Percentiles rank a stretch among this genome's conserved stretches.
phyloP scores from a whole-genome alignment of 1,139 yeast genomes.

The Zhuliangozyma blackwelliae region DNA sequence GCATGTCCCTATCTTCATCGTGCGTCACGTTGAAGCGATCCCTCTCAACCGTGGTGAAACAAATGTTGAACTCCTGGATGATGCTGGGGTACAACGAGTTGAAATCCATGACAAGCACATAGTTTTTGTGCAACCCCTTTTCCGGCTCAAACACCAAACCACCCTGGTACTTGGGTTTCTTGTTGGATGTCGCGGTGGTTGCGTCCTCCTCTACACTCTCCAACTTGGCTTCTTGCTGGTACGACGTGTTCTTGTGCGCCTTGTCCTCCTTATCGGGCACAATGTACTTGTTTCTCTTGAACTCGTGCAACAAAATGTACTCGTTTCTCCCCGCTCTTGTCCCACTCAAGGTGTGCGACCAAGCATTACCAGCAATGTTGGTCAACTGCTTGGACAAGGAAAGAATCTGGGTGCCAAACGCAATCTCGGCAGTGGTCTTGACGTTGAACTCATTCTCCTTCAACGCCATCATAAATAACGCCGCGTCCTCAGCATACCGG shows the following conservation, averaged over 20 bases:
- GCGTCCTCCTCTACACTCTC: slow-evolving; percentile 45
- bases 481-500: slow-evolving; percentile 64
- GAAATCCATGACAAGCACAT: slow-evolving; percentile 94
- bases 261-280: slow-evolving; percentile 82
- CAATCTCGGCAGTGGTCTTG: slow-evolving; percentile 70
- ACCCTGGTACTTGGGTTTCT: slow-evolving; percentile 87
- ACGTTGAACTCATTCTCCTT: slow-evolving; percentile 68
- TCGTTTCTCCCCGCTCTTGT: slow-evolving; percentile 97
- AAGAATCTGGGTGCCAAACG: slow-evolving; percentile 77
- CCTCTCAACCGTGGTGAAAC: slow-evolving; percentile 92
- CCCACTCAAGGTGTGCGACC: slow-evolving; percentile 94
- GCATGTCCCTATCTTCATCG: slow-evolving; percentile 63
- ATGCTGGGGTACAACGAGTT: slow-evolving; percentile 96
- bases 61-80: slow-evolving; percentile 93
- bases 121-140: slow-evolving; percentile 87
- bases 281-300: slow-evolving; percentile 71
- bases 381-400: slow-evolving; percentile 91
- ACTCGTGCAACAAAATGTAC: slow-evolving; percentile 88
- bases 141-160: slow-evolving; percentile 97
- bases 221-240: slow-evolving; percentile 34
- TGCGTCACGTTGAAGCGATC: slow-evolving; percentile 43
- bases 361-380: slow-evolving; percentile 92
- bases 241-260: slow-evolving; percentile 39
- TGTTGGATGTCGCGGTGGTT: slow-evolving; percentile 49
- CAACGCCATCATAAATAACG: slow-evolving; percentile 62